These are phyloP conservation scores for Phytopythium vexans DNA, from an alignment of 352 stramenopile genomes.

Conservation along the genomic window DNA sequence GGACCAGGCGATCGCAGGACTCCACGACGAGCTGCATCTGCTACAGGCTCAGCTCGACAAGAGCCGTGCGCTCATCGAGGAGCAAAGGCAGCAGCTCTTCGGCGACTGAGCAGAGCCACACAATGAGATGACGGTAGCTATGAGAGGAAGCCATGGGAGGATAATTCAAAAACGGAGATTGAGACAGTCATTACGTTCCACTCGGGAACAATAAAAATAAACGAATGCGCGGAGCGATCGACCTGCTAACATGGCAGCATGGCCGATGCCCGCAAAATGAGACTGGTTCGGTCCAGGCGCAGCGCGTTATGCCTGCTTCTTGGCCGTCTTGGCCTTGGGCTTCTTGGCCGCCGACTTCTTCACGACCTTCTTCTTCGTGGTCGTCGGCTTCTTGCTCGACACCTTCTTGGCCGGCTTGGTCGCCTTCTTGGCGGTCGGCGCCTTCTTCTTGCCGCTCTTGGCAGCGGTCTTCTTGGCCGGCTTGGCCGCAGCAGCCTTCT, in stretches of 20 bases:
- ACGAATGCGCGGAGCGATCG: background rate
- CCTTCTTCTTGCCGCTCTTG: slow-evolving; percentile 88
- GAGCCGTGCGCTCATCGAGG: slow-evolving; percentile 67
- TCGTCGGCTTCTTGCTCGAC: slow-evolving; percentile 45
- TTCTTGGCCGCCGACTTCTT: slow-evolving; percentile 75
- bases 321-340: slow-evolving; percentile 24
- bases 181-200: too few species aligned
- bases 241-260: too few species aligned
- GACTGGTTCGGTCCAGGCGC: background rate
- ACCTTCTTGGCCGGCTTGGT: slow-evolving; percentile 36
- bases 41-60: slow-evolving; percentile 76
- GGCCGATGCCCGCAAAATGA: too few species aligned
- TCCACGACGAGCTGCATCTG: slow-evolving; percentile 69
- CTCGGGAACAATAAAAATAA: slow-evolving; percentile 69
- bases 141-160: slow-evolving; percentile 3
- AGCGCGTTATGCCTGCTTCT: slow-evolving; percentile 19
- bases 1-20: slow-evolving; percentile 55
- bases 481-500: slow-evolving; percentile 30
- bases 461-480: slow-evolving; percentile 17
- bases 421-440: slow-evolving; percentile 20
- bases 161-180: slow-evolving; percentile 11
- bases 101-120: slow-evolving; percentile 16
- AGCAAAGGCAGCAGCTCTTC: slow-evolving; percentile 71
- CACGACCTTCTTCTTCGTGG: slow-evolving; percentile 59
- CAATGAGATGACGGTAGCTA: background rate